These are phyloP conservation scores for Cystofilobasidium capitatum DNA, from an alignment of 768 basidiomycete genomes.

Conservation along the genomic window DNA sequence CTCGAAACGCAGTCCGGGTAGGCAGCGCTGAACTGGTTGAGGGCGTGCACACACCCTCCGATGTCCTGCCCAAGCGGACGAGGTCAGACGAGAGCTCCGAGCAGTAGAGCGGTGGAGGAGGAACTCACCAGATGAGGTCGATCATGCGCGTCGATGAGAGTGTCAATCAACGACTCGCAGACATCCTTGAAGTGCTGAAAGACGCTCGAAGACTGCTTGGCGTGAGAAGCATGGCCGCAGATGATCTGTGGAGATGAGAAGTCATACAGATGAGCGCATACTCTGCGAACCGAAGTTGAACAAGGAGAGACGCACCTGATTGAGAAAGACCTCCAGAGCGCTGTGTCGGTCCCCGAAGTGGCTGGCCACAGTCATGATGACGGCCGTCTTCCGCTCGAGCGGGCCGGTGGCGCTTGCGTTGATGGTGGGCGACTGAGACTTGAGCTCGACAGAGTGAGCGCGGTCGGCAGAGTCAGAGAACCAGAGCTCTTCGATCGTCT, in stretches of 20 bases:
- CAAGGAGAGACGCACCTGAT: slow-evolving; percentile 45
- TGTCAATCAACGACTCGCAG: slow-evolving; percentile 75
- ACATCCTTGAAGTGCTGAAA: slow-evolving; percentile 67
- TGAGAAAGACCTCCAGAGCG: slow-evolving; percentile 71
- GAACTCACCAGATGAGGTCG: slow-evolving; percentile 56
- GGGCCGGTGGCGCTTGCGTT: neutral
- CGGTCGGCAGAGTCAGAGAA: slow-evolving; percentile 46
- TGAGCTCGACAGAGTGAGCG: slow-evolving; percentile 27
- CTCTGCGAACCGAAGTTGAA: slow-evolving; percentile 3
- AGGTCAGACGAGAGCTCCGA: neutral
- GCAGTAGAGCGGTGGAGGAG: slow-evolving; percentile 44
- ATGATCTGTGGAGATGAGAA: slow-evolving; percentile 47
- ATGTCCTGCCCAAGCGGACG: slow-evolving; percentile 50
- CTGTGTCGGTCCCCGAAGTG: slow-evolving; percentile 74
- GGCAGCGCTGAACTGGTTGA: slow-evolving; percentile 70
- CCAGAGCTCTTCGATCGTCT: slow-evolving; percentile 85
- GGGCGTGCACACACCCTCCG: slow-evolving; percentile 72
- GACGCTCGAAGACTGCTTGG: slow-evolving; percentile 47
- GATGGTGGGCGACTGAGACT: neutral
- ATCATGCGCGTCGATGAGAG: slow-evolving; percentile 72
- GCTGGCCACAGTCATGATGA: slow-evolving; percentile 77
- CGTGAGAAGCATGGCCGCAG: slow-evolving; percentile 50
- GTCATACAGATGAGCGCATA: neutral
- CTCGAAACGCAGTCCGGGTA: slow-evolving; percentile 77
- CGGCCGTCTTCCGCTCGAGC: slow-evolving; percentile 50